These are phyloP conservation scores for Sungouiella blattae DNA, from an alignment of 805 yeast genomes.

Conservation along the genomic window DNA sequence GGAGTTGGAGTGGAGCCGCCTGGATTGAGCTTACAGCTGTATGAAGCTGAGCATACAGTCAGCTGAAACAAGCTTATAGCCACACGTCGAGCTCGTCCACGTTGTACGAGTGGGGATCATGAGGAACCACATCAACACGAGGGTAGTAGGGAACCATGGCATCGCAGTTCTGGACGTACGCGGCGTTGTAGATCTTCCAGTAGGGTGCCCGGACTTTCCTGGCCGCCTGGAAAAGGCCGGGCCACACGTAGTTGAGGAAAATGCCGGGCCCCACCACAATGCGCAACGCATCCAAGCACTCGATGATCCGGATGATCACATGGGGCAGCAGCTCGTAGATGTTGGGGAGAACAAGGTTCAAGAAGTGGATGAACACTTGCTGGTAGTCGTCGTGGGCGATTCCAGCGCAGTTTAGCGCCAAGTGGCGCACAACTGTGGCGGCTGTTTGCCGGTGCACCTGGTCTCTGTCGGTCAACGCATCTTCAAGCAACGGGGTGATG, in stretches of 20 bases:
- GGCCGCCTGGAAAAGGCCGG: conserved; percentile 93
- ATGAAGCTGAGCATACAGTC: too few species aligned
- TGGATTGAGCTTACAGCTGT: too few species aligned
- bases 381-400: conserved; percentile 61
- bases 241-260: conserved; percentile 72
- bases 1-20: too few species aligned
- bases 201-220: conserved; percentile 77
- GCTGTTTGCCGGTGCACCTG: conserved; percentile 95
- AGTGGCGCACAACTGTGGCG: conserved; percentile 76
- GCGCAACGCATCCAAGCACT: conserved; percentile 71
- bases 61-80: conserved; percentile 17
- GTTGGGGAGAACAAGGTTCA: conserved; percentile 84
- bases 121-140: conserved; percentile 31
- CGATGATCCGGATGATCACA: conserved; percentile 78
- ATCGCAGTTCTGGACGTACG: conserved; percentile 72
- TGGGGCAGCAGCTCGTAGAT: conserved; percentile 94
- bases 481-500: conserved; percentile 74
- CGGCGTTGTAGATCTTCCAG: conserved; percentile 78
- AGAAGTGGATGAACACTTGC: conserved; percentile 69
- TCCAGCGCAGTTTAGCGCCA: conserved; percentile 75
- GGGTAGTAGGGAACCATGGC: conserved; percentile 85
- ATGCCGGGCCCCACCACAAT: conserved; percentile 73
- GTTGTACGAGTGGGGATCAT: conserved; percentile 20
- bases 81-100: conserved; percentile 53
- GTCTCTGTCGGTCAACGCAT: conserved; percentile 87